Conservation (phyloP, 2,329 filamentous ascomycete genomes). For the Fusarium domesticum region DNA sequence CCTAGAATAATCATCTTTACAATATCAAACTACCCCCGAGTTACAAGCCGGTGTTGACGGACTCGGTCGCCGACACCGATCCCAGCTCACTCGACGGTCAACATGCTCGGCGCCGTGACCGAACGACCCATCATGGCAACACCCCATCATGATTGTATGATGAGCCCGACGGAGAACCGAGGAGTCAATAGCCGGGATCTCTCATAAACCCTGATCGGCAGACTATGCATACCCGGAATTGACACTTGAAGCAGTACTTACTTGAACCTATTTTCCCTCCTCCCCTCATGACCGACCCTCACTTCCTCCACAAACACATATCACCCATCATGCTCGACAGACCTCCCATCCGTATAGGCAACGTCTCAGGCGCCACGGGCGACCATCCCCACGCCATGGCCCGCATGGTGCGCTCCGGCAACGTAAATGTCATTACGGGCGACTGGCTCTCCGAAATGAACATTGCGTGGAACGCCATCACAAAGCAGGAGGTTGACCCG, state of each 20-base stretch:
- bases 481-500: slow-evolving; percentile 33
- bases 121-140: not conserved
- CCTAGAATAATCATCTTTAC: too few species aligned
- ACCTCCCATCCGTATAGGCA: slow-evolving; percentile 32
- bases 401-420: slow-evolving; percentile 31
- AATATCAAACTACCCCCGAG: too few species aligned
- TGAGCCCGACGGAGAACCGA: not conserved
- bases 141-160: not conserved
- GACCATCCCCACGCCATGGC: slow-evolving; percentile 35
- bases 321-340: slow-evolving; percentile 27
- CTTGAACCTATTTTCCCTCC: not conserved
- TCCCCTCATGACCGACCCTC: not conserved
- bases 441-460: slow-evolving; percentile 47
- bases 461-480: slow-evolving; percentile 44
- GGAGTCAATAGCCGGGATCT: not conserved
- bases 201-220: not conserved
- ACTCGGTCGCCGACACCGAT: slow-evolving; percentile 18
- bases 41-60: too few species aligned
- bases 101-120: slow-evolving; percentile 2
- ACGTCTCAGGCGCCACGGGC: slow-evolving; percentile 36
- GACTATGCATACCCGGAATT: too few species aligned
- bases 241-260: not conserved
- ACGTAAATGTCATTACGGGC: slow-evolving; percentile 38
- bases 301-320: not conserved
- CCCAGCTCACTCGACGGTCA: slow-evolving; percentile 3